Evolutionary conservation across 1,139 yeast genomes (phyloP), one percentile per base, ranked within the genome.

Genomic region (Yamadazyma triangularis): DNA sequence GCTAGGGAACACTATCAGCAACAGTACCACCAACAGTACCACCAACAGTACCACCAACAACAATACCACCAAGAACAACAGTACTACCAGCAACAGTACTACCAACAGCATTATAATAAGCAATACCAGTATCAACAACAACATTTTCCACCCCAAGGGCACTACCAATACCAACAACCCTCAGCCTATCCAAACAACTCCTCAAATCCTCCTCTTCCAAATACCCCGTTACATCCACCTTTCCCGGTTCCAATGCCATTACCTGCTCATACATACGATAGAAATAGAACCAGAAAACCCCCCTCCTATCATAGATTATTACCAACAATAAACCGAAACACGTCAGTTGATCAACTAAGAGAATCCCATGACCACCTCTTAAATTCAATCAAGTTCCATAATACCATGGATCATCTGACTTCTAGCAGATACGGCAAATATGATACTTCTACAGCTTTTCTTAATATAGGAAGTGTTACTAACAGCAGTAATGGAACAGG

Each of bases 401-500:
- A 42, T 9, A 23, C 45, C 2, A 24, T 35, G 24, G 39, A 31
- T 13, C 27, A 21, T 6, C 25, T 28, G 8, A 24, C 47, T 1
- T 36, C 49, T 4, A 55, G 53, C 27, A 42, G 64, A 24, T 59
- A 57, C 30, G 65, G 64, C 1, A 41, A 39, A 30, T 51, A 47
- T 21, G 49, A 53, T 15, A 60, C 60, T 12, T 45, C 61, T 2
- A 40, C 51, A 3, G 36, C 47, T 4, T 37, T 37, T 5, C 35
- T 48, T 8, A 45, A 47, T 19, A 47, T 53, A 30, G 48, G 49
- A 3, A 48, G 39, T 29, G 48, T 44, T 30, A 53, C 57, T 30
- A 38, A 49, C 26, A 38, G 48, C 15, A 46, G 50, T 37, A 42
- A 36, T 19, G 33, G 25, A 13, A 30, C 31, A 25, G 19, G 7